Percentiles rank a stretch among this genome's conserved stretches.
These are phyloP conservation scores for Diophrys sp. DNA, from an alignment of 73 alveolate species.

Conservation along the genomic window DNA sequence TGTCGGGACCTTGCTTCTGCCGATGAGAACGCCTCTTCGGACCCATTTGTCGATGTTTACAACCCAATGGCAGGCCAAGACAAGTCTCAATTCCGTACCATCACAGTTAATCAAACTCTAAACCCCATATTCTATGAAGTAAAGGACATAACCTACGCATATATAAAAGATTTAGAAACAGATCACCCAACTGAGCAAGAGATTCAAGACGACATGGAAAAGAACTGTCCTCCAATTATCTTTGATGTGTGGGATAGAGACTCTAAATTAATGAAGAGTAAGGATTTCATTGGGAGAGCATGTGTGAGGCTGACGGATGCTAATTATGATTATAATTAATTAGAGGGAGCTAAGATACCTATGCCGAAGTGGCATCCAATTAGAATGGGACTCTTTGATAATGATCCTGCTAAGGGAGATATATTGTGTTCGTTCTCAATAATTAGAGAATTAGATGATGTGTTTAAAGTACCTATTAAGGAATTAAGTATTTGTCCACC, in stretches of 20 bases:
- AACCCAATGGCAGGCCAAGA: slow-evolving; percentile 39
- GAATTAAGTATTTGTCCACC: no score
- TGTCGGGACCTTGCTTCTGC: slow-evolving; percentile 83
- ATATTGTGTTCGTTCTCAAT: slow-evolving; percentile 74
- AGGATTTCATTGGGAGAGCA: slow-evolving; percentile 77
- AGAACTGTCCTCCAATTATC: slow-evolving; percentile 84
- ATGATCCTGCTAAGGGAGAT: slow-evolving; percentile 76
- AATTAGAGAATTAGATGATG: no score
- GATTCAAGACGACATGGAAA: no score
- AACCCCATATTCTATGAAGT: slow-evolving; percentile 68
- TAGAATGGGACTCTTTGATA: slow-evolving; percentile 66
- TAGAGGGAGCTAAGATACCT: slow-evolving; percentile 58
- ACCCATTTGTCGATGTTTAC: slow-evolving; percentile 67
- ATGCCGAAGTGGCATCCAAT: slow-evolving; percentile 89
- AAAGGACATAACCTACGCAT: no score
- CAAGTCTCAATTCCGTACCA: no score
- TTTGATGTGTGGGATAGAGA: slow-evolving; percentile 77
- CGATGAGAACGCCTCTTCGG: slow-evolving; percentile 74
- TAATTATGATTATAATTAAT: slow-evolving; percentile 25
- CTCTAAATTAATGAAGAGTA: slow-evolving; percentile 43
- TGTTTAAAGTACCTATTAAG: no score
- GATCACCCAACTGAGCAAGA: no score
- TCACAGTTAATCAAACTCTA: slow-evolving; percentile 49
- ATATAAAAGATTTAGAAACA: no score
- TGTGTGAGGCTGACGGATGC: slow-evolving; percentile 66